Percentiles rank a stretch among this genome's conserved stretches.
phyloP scores from a whole-genome alignment of 2,329 filamentous ascomycete species.

The Botrytis paeoniae region DNA sequence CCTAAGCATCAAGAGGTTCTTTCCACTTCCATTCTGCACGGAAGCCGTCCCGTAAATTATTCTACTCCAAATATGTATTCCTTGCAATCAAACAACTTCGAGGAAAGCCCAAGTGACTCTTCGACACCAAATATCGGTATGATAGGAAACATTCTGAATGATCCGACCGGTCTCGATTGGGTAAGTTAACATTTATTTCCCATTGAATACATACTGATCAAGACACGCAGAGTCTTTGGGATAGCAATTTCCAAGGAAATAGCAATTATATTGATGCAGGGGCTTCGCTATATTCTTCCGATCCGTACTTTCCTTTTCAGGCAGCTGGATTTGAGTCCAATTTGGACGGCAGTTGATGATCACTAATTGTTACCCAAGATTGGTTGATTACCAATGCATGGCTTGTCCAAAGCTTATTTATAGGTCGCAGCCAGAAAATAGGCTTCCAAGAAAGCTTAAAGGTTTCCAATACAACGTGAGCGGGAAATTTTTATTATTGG shows the following conservation, averaged over 20 bases:
- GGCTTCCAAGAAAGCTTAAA: slow-evolving; percentile 17
- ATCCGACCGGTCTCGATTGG: slow-evolving; percentile 12
- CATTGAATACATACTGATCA: not conserved
- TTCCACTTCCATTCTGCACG: not conserved
- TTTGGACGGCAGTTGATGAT: not conserved
- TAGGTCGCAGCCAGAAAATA: not conserved
- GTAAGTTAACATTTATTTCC: not conserved
- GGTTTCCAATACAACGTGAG: not conserved
- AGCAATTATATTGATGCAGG: not conserved
- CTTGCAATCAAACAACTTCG: not conserved
- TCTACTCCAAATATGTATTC: not conserved
- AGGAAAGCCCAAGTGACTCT: not conserved
- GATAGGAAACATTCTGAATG: slow-evolving; percentile 12
- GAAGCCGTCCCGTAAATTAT: not conserved
- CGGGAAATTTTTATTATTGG: slow-evolving; percentile 7
- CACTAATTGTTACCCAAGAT: not conserved
- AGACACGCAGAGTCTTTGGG: slow-evolving; percentile 16
- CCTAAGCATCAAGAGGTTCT: not conserved
- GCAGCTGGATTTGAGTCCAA: not conserved
- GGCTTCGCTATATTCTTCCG: not conserved
- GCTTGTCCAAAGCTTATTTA: slow-evolving; percentile 16
- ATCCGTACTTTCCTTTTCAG: slow-evolving; percentile 14
- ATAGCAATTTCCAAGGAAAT: slow-evolving; percentile 13
- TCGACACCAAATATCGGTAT: not conserved
- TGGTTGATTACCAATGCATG: not conserved